phyloP scores from a whole-genome alignment of 169 alveolate genomes.

The Plasmodium knowlesi region DNA sequence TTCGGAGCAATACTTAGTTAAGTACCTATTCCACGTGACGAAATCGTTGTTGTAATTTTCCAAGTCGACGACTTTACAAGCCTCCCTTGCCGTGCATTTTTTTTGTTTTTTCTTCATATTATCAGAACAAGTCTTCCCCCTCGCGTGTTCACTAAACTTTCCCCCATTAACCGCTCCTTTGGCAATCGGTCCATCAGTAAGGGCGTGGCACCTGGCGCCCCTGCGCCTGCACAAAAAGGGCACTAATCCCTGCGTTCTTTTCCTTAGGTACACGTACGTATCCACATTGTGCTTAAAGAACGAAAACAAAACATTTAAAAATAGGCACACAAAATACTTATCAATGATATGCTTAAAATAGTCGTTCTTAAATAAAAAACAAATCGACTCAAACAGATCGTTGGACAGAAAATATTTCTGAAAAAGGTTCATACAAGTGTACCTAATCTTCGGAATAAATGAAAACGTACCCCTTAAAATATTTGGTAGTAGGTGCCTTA shows the following conservation, averaged over 20 bases:
- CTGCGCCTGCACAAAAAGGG: slow-evolving; percentile 17
- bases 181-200: neutral
- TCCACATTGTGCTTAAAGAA: slow-evolving; percentile 63
- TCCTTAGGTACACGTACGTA: slow-evolving; percentile 18
- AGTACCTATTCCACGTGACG: slow-evolving; percentile 21
- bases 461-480: slow-evolving; percentile 74
- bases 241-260: slow-evolving; percentile 16
- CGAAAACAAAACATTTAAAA: slow-evolving; percentile 26
- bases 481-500: slow-evolving; percentile 29
- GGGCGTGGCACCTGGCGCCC: neutral
- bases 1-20: slow-evolving; percentile 48
- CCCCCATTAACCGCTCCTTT: neutral
- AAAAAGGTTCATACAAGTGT: slow-evolving; percentile 43
- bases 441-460: slow-evolving; percentile 28
- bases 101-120: neutral
- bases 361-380: slow-evolving; percentile 39
- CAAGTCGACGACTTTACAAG: neutral
- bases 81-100: neutral
- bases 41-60: slow-evolving; percentile 9
- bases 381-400: slow-evolving; percentile 37
- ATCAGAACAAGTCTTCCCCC: neutral
- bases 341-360: slow-evolving; percentile 62
- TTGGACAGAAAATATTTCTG: slow-evolving; percentile 31
- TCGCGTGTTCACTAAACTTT: neutral
- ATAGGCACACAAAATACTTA: slow-evolving; percentile 51